Evolutionary conservation across 2,329 filamentous ascomycete genomes (phyloP).

Genomic region (Beauveria medogensis): DNA sequence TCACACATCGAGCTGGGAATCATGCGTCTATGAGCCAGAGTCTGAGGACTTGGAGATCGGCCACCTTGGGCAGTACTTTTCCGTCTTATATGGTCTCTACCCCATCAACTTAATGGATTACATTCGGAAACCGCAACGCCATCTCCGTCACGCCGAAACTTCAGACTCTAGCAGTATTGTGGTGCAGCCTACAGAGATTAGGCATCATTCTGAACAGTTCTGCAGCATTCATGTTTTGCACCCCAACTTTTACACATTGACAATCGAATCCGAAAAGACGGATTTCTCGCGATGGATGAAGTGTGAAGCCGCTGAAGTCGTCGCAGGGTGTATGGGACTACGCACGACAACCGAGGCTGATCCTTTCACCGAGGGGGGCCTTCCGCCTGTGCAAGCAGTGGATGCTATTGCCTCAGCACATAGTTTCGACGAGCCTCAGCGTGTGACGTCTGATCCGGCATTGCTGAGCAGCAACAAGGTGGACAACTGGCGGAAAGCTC

Average conservation of each 20-base stretch:
- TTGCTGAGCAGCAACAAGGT: constrained; percentile 31
- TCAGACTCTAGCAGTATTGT: constrained; percentile 66
- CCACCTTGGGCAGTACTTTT: constrained; percentile 68
- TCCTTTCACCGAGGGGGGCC: constrained; percentile 18
- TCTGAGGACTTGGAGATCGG: constrained; percentile 54
- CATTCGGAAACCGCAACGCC: constrained; percentile 72
- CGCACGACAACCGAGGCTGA: constrained; percentile 30
- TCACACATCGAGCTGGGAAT: constrained; percentile 48
- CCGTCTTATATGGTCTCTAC: constrained; percentile 74
- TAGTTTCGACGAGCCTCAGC: constrained; percentile 21
- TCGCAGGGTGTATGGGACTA: constrained; percentile 71
- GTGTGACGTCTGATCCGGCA: constrained; percentile 25
- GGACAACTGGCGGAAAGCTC: constrained; percentile 46
- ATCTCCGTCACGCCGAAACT: constrained; percentile 64
- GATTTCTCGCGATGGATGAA: constrained; percentile 73
- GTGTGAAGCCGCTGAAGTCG: constrained; percentile 70
- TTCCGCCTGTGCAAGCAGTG: constrained; percentile 16
- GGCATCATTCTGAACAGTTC: constrained; percentile 67
- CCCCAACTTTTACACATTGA: constrained; percentile 76
- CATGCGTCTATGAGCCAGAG: constrained; percentile 52
- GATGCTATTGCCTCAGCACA: constrained; percentile 16
- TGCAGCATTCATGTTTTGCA: constrained; percentile 66
- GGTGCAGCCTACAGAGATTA: constrained; percentile 69
- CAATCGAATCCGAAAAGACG: constrained; percentile 69
- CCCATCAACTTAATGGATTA: constrained; percentile 83